Evolutionary conservation across 306 rosid species (phyloP), one percentile per base, ranked within the genome.

Genomic region (Fagus sylvatica): DNA sequence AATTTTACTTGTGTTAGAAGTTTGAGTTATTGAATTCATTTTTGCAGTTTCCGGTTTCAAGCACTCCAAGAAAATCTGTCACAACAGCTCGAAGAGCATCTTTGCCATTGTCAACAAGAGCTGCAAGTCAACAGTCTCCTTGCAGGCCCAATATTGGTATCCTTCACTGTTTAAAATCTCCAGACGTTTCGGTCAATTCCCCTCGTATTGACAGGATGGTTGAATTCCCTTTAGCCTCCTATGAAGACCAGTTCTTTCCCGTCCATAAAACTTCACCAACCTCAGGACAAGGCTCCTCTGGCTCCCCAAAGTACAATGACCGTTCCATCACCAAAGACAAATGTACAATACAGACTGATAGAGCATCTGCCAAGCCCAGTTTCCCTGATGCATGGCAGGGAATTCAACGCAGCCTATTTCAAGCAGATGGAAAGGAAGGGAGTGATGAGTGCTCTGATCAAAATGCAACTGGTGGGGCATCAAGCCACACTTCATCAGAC

Each of bases 181-280:
- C 91, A 3, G 92, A 96, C 69, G 87, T 96, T 73, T 96, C 99
- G 0, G 98, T 96, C 77, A 96, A 93, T 82, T 90, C 99, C 65
- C 99, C 99, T 41, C 90, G 97, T 17, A 96, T 96, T 16, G 99
- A 96, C 80, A 86, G 93, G 89, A 96, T 96, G 51, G 98, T 97
- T 73, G 99, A 96, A 83, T 96, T 96, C 75, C 98, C 98, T 28
- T 79, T 93, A 75, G 84, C 97, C 78, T 88, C 98, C 2, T 86
- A 87, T 48, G 98, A 93, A 54, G 91, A 90, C 53, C 82, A 81
- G 1, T 77, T 83, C 71, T 78, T 90, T 69, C 91, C 86, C 19
- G 53, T 85, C 71, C 83, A 67, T 39, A 87, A 79, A 76, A 69
- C 88, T 54, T 85, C 91, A 48, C 61, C 88, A 64, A 48, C 79